Base-by-base conservation (phyloP, 2,329 filamentous ascomycete genomes). In the Chrysoporthe austroafricana region DNA sequence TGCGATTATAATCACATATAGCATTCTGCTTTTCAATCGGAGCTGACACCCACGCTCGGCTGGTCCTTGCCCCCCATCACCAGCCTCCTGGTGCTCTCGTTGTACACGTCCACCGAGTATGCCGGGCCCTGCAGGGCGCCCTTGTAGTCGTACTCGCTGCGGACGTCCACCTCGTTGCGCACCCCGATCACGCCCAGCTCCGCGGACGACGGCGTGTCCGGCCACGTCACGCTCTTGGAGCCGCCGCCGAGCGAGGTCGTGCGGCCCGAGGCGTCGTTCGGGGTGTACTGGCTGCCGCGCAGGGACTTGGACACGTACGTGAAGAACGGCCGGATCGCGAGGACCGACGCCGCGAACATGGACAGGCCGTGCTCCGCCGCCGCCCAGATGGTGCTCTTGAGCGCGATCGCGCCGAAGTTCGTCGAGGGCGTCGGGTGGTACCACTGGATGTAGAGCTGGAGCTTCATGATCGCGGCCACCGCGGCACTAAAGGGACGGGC, bases 381-480 rank as follows among this genome's bases (percentile, higher is more conserved):
- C 2, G 68, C 66, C 68, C 68, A 70, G 32, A 68, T 61, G 46
- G 60, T 58, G 42, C 52, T 62, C 7, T 44, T 32, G 46, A 68
- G 64, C 68, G 66, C 68, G 4, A 59, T 50, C 2, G 44, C n/a
- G 21, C 60, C 46, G 11, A 18, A 21, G 21, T 61, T 21, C 13
- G 65, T 62, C 13, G 59, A 42, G 32, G 54, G 44, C 6, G 58
- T 43, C 2, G 66, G 54, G 21, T 68, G 56, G 63, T 63, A 70
- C 4, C 5, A 32, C 1, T 50, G 48, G 54, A 68, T 36, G 52
- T 63, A 67, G 14, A 68, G 52, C 6, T 60, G 21, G 8, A 70
- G 66, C 32, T 70, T 70, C 66, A 70, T 70, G 32, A 43, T n/a
- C 2, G 68, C 68, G n/a, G 68, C 68, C 14, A 63, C n/a, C 0